These are phyloP conservation scores for Phaeosphaeriaceae sp. DNA, from an alignment of 2,329 filamentous ascomycete genomes.

Conservation along the genomic window DNA sequence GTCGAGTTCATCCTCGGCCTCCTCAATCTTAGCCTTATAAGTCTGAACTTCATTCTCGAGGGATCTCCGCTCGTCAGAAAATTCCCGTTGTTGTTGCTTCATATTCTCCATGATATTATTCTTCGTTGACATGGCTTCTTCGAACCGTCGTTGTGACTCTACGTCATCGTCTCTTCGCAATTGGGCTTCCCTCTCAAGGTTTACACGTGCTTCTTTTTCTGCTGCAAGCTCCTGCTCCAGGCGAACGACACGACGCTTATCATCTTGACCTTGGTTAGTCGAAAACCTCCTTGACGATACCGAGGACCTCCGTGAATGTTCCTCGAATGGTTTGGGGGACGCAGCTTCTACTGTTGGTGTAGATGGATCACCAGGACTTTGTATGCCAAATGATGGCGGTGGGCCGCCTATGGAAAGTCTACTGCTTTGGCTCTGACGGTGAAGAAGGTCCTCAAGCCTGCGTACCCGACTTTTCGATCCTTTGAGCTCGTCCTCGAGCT, in stretches of 20 bases:
- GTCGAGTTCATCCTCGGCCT: constrained; percentile 91
- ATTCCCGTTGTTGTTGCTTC: constrained; percentile 88
- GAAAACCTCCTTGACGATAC: constrained; percentile 67
- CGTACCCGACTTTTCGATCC: constrained; percentile 92
- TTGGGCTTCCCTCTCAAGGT: constrained; percentile 73
- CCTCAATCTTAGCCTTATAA: constrained; percentile 79
- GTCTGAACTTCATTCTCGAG: constrained; percentile 80
- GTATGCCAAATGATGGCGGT: constrained; percentile 42
- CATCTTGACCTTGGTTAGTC: constrained; percentile 66
- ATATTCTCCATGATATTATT: constrained; percentile 94
- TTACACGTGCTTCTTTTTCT: constrained; percentile 72
- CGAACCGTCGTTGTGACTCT: constrained; percentile 71
- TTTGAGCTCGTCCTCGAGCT: constrained; percentile 69
- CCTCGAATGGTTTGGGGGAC: constrained; percentile 48
- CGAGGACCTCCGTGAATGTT: constrained; percentile 64
- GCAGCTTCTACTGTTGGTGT: constrained; percentile 44
- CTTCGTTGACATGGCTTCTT: constrained; percentile 90
- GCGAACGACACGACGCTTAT: constrained; percentile 65
- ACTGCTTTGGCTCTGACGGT: constrained; percentile 72
- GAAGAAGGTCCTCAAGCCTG: constrained; percentile 88
- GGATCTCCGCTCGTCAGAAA: constrained; percentile 80
- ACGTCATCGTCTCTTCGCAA: constrained; percentile 61
- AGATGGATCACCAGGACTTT: constrained; percentile 44
- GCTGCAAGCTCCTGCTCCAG: constrained; percentile 80
- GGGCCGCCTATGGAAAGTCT: constrained; percentile 60